Conservation (phyloP, 331 rosid species). For the Acacia pycnantha region DNA sequence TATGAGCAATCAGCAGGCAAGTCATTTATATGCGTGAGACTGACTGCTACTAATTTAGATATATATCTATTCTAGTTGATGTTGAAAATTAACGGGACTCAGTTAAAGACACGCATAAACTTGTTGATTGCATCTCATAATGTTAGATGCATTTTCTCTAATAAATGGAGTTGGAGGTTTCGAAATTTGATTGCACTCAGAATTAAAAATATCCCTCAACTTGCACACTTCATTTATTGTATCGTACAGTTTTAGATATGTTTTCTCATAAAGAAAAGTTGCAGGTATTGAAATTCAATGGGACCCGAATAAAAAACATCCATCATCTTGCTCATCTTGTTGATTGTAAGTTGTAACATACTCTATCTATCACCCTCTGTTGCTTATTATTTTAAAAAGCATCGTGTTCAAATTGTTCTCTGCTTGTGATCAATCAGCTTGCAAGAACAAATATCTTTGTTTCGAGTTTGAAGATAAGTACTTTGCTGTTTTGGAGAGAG, state of each 20-base stretch:
- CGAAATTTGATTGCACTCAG: slow-evolving; percentile 69
- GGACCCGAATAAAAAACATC: slow-evolving; percentile 69
- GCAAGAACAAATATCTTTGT: slow-evolving; percentile 67
- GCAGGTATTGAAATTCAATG: slow-evolving; percentile 90
- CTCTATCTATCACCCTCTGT: slow-evolving; percentile 9
- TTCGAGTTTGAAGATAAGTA: slow-evolving; percentile 92
- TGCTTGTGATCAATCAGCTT: slow-evolving; percentile 63
- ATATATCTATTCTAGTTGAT: slow-evolving; percentile 42
- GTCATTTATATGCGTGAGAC: slow-evolving; percentile 27
- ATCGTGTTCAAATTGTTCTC: slow-evolving; percentile 21
- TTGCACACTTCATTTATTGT: slow-evolving; percentile 77
- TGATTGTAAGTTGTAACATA: slow-evolving; percentile 64
- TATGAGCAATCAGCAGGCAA: slow-evolving; percentile 94
- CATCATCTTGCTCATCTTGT: slow-evolving; percentile 89
- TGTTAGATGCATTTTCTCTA: background rate
- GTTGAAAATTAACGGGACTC: slow-evolving; percentile 73
- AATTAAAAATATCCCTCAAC: slow-evolving; percentile 71
- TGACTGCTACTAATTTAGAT: slow-evolving; percentile 14
- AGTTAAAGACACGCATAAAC: slow-evolving; percentile 36
- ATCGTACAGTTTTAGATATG: background rate
- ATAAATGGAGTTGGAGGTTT: slow-evolving; percentile 49
- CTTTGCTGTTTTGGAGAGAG: slow-evolving; percentile 77
- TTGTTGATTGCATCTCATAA: slow-evolving; percentile 47
- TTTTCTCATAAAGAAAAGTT: slow-evolving; percentile 16
- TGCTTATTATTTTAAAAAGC: background rate